Base-by-base conservation (phyloP, 2,329 filamentous ascomycete genomes). In the Fusarium pseudocircinatum region DNA sequence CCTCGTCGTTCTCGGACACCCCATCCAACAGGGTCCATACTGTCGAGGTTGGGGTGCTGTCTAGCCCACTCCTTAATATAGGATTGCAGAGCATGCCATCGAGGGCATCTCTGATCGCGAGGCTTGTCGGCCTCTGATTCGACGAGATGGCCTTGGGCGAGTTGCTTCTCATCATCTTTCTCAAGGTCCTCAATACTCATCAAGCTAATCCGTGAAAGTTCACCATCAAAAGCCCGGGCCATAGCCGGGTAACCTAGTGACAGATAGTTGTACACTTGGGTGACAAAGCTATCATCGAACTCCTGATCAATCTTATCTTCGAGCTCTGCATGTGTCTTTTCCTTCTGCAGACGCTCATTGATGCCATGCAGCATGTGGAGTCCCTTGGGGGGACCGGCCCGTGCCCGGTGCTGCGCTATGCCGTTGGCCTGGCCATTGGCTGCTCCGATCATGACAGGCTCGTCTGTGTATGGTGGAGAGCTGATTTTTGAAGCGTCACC, bases 201-300 rank as follows among this genome's bases (percentile, higher is more conserved):
- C 15, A 88, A 87, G 37, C 92, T 93, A 63, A 98, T 97, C 79
- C 93, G 94, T 75, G 91, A 90, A 26, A 98, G 86, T 84, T 98
- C 96, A 16, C 91, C 88, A 79, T 98, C 96, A 78, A 94, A 98
- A 42, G 90, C 88, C 28, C 92, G 90, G 16, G 95, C 96, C 78
- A 95, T 90, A 39, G 94, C 92, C 7, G 96, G 95, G 81, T 98
- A 98, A 10, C 96, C 96, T 10, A 98, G 88, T 1, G 94, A 97
- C 22, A 98, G 87, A 82, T 98, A 98, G 82, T 98, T 98, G 87
- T 97, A 98, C 13, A 98, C 95, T 82, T 98, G 96, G 0, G 95
- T 97, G 63, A 98, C 90, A 80, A 98, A 97, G 7, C 86, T 86
- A 80, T 97, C 94, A 69, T 92, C 87, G 78, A 96, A 97, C 81